Conservation (phyloP, 345 rosid species). For the Ceriops tagal region DNA sequence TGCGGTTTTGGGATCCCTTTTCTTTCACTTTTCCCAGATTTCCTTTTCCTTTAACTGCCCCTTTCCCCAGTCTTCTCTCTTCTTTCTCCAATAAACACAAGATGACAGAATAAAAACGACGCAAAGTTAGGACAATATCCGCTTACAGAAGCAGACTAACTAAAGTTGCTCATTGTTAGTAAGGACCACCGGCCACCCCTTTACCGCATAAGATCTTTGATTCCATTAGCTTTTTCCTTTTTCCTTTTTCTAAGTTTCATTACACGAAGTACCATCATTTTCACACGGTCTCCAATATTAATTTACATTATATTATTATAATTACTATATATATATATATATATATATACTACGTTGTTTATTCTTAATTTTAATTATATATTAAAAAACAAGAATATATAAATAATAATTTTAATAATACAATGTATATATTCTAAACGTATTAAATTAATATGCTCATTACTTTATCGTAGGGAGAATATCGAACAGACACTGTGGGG, state of each 20-base stretch:
- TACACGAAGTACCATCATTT: no score
- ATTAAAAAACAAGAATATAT: no score
- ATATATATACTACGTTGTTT: no score
- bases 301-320: no score
- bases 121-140: slow-evolving; percentile 17
- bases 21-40: slow-evolving; percentile 21
- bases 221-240: neutral
- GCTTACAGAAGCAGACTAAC: slow-evolving; percentile 5
- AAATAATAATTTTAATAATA: no score
- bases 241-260: neutral
- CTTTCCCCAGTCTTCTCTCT: neutral
- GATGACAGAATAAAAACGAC: neutral
- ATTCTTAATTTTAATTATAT: no score
- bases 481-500: no score
- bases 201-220: neutral
- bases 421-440: no score
- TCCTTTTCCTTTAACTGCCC: slow-evolving; percentile 9
- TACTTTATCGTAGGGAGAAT: no score
- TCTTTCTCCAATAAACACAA: slow-evolving; percentile 19
- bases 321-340: no score
- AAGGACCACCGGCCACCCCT: slow-evolving; percentile 1
- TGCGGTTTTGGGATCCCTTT: slow-evolving; percentile 9
- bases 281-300: no score
- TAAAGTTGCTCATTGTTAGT: neutral
- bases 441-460: no score